Evolutionary conservation across 371 early-diverging fungal genomes (phyloP), one percentile per base, ranked within the genome.

Genomic region (Nosema granulosis): DNA sequence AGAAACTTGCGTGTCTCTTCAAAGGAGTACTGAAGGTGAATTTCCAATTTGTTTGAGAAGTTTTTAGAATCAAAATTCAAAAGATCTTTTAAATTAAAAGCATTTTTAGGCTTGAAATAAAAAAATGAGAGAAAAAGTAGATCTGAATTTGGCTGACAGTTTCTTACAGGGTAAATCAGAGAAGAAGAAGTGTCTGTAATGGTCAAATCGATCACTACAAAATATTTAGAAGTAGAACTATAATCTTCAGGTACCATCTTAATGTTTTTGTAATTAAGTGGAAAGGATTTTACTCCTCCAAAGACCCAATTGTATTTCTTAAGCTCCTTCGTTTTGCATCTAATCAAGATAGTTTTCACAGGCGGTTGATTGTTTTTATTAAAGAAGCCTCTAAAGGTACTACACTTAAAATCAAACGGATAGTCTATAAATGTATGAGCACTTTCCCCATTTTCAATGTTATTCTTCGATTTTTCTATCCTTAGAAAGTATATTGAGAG

Each of bases 131-230:
- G 43, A 29, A 43, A 52, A 29, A 63, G 24, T n/a, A 74, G 29
- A 56, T 74, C 75, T 2, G 68, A 67, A 29, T 74, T 74, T 0
- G 75, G 75, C 57, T 74, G 75, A 6, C 37, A 52, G 35, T 66
- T 66, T 43, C 57, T 66, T 37, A 74, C 28, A 16, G 68, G 68
- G 58, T 56, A 38, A 35, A 74, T 37, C 18, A 29, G 18, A 26
- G 67, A 51, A 56, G 31, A 35, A 57, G 38, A 54, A 28, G 13
- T 51, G 22, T 38, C 24, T 18, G n/a, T 35, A 66, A 74, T 65
- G 20, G 26, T 57, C 4, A 74, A 54, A 31, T 74, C 50, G 29
- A 74, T 67, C n/a, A 67, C 68, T n/a, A 63, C 35, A 52, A 74
- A 56, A 57, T 67, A 74, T 24, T 66, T 56, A 18, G 67, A 74